These are phyloP conservation scores for Tetrahymena borealis DNA, from an alignment of 73 alveolate species.

Conservation along the genomic window DNA sequence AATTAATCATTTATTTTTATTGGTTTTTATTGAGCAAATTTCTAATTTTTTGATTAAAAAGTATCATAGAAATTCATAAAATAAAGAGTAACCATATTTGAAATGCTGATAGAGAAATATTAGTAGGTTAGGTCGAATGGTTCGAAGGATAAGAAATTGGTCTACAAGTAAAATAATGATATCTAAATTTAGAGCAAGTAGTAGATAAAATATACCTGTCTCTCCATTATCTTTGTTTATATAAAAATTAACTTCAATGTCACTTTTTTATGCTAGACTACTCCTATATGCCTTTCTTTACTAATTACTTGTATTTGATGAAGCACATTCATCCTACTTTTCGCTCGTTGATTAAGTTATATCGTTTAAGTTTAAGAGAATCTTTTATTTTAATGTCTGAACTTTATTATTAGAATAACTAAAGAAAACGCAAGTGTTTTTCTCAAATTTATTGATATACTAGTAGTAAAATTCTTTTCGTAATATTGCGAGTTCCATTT, in stretches of 20 bases:
- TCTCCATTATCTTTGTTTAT: not conserved
- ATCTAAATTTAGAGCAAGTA: no score
- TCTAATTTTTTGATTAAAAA: no score
- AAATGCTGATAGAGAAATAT: no score
- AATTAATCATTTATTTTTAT: no score
- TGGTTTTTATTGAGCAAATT: no score
- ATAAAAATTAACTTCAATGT: not conserved
- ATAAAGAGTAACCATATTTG: no score
- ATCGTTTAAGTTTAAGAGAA: not conserved
- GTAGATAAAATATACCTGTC: not conserved
- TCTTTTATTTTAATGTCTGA: not conserved
- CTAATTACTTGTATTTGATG: not conserved
- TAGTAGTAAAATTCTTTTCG: not conserved
- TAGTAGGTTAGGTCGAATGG: not conserved
- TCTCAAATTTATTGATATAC: not conserved
- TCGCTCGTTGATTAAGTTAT: not conserved
- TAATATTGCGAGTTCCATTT: not conserved
- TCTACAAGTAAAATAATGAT: not conserved
- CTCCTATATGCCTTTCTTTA: not conserved
- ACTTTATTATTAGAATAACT: not conserved
- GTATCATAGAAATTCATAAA: no score
- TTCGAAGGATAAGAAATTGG: not conserved
- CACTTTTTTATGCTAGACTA: not conserved
- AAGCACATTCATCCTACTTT: not conserved
- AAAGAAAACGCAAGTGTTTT: not conserved